Evolutionary conservation across 306 rosid genomes (phyloP).

Genomic region (Cyclanthera cordifolia): DNA sequence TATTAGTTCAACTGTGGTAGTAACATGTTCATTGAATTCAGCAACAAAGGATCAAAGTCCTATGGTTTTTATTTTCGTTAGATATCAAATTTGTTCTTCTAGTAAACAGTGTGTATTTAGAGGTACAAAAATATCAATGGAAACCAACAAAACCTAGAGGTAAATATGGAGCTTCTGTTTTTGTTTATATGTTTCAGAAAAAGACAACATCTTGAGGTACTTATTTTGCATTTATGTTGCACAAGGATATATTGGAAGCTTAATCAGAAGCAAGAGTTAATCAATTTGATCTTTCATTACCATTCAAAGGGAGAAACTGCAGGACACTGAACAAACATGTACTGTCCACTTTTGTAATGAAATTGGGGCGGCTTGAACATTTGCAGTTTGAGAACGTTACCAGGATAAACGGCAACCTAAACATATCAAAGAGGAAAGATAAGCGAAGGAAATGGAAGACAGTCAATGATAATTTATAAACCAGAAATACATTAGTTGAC

Average conservation of each 20-base stretch:
- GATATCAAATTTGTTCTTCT: background rate
- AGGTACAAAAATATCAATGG: background rate
- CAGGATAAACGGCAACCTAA: slow-evolving; percentile 95
- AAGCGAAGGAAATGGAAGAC: background rate
- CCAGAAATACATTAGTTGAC: background rate
- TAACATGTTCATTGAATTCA: background rate
- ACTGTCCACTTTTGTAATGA: slow-evolving; percentile 88
- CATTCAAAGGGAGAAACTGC: slow-evolving; percentile 96
- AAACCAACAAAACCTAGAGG: background rate
- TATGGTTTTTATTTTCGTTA: background rate
- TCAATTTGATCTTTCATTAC: slow-evolving; percentile 24
- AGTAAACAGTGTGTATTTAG: background rate
- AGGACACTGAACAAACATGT: slow-evolving; percentile 99
- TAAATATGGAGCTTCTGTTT: background rate
- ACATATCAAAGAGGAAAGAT: slow-evolving; percentile 3
- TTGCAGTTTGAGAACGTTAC: slow-evolving; percentile 88
- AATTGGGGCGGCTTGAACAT: slow-evolving; percentile 95
- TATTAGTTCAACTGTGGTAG: slow-evolving; percentile 1
- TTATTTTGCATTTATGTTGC: background rate
- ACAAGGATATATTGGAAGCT: background rate
- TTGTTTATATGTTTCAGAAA: background rate
- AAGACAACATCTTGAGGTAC: background rate
- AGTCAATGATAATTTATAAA: background rate
- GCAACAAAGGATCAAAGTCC: background rate
- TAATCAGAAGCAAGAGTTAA: background rate